Conservation (phyloP, 1,139 yeast genomes). For the Zygosaccharomyces pseudobailii region DNA sequence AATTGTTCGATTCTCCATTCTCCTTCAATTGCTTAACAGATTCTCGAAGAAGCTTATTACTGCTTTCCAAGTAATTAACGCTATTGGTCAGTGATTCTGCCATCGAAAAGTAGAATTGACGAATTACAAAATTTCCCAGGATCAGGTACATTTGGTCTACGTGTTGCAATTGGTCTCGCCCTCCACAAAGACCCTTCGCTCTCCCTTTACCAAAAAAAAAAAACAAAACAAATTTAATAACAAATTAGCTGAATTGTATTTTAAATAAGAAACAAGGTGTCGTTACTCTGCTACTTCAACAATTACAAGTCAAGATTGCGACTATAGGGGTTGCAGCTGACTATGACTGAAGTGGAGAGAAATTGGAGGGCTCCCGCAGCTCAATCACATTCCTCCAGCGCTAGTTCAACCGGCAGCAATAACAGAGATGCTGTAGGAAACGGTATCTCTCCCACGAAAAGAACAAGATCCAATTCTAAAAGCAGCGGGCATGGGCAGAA, state of each 20-base stretch:
- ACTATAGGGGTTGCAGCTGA: not conserved
- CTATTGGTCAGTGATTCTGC: slow-evolving; percentile 22
- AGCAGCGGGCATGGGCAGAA: slow-evolving; percentile 25
- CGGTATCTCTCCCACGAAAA: slow-evolving; percentile 5
- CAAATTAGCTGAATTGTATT: not conserved
- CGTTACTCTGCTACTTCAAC: not conserved
- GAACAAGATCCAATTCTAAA: slow-evolving; percentile 33
- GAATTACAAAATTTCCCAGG: not conserved
- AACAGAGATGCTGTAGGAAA: slow-evolving; percentile 2
- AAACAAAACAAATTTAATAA: not conserved
- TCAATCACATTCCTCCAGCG: slow-evolving; percentile 8
- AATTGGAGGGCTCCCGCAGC: slow-evolving; percentile 14
- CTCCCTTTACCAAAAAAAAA: slow-evolving; percentile 1
- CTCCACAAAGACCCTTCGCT: not conserved
- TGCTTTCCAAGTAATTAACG: slow-evolving; percentile 20
- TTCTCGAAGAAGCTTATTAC: slow-evolving; percentile 18
- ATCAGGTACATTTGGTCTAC: not conserved
- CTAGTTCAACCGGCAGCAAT: slow-evolving; percentile 3
- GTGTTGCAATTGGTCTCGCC: not conserved
- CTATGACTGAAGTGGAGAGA: slow-evolving; percentile 15
- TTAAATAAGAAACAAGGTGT: not conserved
- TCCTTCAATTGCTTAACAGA: slow-evolving; percentile 19
- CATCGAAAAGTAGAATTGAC: slow-evolving; percentile 10
- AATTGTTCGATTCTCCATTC: slow-evolving; percentile 19
- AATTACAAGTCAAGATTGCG: not conserved